Conservation (phyloP, 2,329 filamentous ascomycete species). For the Stemphylium beticola region DNA sequence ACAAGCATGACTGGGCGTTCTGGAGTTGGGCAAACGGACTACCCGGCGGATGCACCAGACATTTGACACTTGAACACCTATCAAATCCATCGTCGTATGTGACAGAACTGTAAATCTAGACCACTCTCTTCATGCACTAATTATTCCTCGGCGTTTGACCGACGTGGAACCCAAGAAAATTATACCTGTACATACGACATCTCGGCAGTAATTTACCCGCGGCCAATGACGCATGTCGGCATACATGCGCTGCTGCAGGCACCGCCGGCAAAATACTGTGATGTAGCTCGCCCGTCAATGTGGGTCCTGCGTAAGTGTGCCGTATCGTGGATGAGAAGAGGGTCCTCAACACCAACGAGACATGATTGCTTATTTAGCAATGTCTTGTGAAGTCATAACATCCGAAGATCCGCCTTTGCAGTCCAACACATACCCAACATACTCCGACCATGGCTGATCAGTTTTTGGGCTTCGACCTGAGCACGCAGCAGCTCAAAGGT, state of each 20-base stretch:
- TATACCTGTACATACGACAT: constrained; percentile 1
- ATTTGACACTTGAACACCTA: constrained; percentile 9
- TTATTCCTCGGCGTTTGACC: constrained; percentile 9
- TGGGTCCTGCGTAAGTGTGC: constrained; percentile 21
- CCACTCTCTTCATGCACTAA: constrained; percentile 1
- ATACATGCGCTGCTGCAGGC: constrained; percentile 25
- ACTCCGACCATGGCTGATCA: constrained; percentile 54
- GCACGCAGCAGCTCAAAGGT: constrained; percentile 96
- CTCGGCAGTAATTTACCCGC: constrained; percentile 30
- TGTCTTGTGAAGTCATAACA: constrained; percentile 12
- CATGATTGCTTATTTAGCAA: constrained; percentile 17
- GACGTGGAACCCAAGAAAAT: constrained; percentile 4
- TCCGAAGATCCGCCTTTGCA: neutral
- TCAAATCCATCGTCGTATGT: neutral
- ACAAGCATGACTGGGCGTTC: constrained; percentile 32
- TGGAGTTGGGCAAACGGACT: constrained; percentile 29
- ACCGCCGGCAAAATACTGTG: constrained; percentile 42
- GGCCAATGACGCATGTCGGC: constrained; percentile 19
- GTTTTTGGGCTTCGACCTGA: constrained; percentile 93
- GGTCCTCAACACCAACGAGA: constrained; percentile 26
- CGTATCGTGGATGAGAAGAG: constrained; percentile 19
- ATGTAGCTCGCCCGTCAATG: constrained; percentile 26
- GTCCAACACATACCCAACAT: neutral
- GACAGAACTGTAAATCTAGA: constrained; percentile 1
- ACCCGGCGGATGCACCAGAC: constrained; percentile 19